Percentiles rank a stretch among this genome's conserved stretches.
Evolutionary conservation across 140 eudicot species (phyloP).

Genomic region (Cichorium intybus): DNA sequence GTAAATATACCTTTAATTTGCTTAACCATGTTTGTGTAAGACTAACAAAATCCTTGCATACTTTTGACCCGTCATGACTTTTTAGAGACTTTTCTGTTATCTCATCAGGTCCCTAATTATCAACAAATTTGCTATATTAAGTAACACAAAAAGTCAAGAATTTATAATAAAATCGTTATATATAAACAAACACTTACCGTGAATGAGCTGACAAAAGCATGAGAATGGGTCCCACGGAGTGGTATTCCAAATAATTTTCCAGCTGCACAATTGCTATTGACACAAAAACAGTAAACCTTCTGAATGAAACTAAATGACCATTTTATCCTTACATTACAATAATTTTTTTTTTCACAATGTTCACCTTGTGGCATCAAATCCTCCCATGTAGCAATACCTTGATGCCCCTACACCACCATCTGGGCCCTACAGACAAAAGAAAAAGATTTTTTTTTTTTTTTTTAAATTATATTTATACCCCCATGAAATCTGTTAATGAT

Average conservation of each 20-base stretch:
- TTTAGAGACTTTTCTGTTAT: conserved; percentile 72
- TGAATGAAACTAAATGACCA: conserved; percentile 11
- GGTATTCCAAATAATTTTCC: conserved; percentile 98
- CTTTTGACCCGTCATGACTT: conserved; percentile 62
- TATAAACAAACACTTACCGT: conserved; percentile 51
- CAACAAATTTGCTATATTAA: conserved; percentile 9
- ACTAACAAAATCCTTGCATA: conserved; percentile 79
- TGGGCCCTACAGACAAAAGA: conserved; percentile 60
- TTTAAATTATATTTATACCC: background rate
- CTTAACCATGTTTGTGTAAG: conserved; percentile 80
- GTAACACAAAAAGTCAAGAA: background rate
- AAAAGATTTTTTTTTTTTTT: background rate
- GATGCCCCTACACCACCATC: conserved; percentile 99
- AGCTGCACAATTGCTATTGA: conserved; percentile 92
- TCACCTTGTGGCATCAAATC: conserved; percentile 98
- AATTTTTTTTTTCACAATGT: no score
- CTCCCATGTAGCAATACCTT: conserved; percentile 95
- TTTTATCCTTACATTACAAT: no score
- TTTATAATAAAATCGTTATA: background rate
- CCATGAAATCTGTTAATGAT: background rate
- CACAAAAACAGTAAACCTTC: no score
- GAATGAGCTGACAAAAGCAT: conserved; percentile 98
- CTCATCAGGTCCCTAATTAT: conserved; percentile 88
- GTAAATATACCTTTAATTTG: conserved; percentile 72
- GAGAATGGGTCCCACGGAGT: conserved; percentile 97